Conservation (phyloP, 768 basidiomycete species). For the Serendipita vermifera region DNA sequence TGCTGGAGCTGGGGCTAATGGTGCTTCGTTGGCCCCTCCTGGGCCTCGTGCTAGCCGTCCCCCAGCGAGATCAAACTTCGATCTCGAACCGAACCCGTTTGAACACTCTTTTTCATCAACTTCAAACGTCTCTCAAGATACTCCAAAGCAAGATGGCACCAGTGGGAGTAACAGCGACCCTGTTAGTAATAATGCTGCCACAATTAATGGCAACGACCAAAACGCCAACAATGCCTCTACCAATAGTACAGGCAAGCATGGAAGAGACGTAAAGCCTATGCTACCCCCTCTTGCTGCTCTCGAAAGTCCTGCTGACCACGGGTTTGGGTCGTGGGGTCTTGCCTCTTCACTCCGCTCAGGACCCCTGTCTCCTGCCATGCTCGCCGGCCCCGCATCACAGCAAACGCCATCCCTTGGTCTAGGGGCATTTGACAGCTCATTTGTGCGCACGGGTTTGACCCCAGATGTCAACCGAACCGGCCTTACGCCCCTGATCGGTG, state of each 20-base stretch:
- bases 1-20: too few species aligned
- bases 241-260: conserved; percentile 4
- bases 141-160: conserved; percentile 20
- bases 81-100: conserved; percentile 83
- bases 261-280: conserved; percentile 46
- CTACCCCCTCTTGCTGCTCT: conserved; percentile 69
- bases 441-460: conserved; percentile 76
- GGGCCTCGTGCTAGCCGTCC: conserved; percentile 10
- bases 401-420: conserved; percentile 20
- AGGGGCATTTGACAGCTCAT: conserved; percentile 20
- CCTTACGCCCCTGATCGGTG: conserved; percentile 67
- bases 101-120: conserved; percentile 77
- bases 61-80: conserved; percentile 50
- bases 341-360: conserved; percentile 73
- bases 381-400: conserved; percentile 59
- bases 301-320: conserved; percentile 35
- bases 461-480: conserved; percentile 52
- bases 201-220: conserved; percentile 13
- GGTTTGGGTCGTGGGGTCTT: conserved; percentile 47
- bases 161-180: not conserved
- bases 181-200: conserved; percentile 20
- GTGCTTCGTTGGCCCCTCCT: too few species aligned
- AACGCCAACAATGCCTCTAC: conserved; percentile 10
- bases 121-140: conserved; percentile 20
- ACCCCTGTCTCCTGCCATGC: conserved; percentile 92